Conservation (phyloP, 2,329 filamentous ascomycete genomes). For the Onygenales sp. region DNA sequence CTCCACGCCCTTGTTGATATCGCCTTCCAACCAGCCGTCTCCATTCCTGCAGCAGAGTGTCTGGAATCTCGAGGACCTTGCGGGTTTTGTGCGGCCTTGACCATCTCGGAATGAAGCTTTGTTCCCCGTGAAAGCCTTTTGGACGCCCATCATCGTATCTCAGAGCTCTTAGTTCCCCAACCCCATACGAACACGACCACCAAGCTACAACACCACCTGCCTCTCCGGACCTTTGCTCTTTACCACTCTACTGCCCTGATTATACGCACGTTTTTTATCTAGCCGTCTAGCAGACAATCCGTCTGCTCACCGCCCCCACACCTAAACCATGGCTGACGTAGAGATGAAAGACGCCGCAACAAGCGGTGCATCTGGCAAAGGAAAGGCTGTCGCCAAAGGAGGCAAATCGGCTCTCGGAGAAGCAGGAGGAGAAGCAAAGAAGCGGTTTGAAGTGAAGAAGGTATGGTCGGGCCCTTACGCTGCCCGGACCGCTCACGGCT, state of each 20-base stretch:
- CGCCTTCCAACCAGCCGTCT: too few species aligned
- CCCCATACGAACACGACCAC: too few species aligned
- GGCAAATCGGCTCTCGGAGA: constrained; percentile 42
- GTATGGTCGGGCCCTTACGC: constrained; percentile 39
- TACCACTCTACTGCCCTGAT: neutral
- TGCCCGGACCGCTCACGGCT: neutral
- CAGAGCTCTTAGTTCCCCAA: neutral
- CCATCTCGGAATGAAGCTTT: too few species aligned
- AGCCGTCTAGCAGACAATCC: too few species aligned
- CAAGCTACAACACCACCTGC: neutral
- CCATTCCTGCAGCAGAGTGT: too few species aligned
- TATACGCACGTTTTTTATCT: too few species aligned
- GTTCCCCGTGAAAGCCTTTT: too few species aligned
- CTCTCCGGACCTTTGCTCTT: neutral
- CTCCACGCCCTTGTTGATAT: too few species aligned
- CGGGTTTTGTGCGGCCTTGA: too few species aligned
- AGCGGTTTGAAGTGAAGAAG: constrained; percentile 99
- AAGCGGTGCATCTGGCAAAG: constrained; percentile 37
- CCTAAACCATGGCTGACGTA: constrained; percentile 72
- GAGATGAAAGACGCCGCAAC: constrained; percentile 85
- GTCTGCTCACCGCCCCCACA: neutral
- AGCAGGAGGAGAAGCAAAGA: constrained; percentile 59
- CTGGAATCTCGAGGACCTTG: too few species aligned
- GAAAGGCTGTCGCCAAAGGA: constrained; percentile 49
- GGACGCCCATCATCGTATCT: too few species aligned